phyloP scores from a whole-genome alignment of 495 filamentous ascomycete species.

The Barbatosphaeria neglecta region DNA sequence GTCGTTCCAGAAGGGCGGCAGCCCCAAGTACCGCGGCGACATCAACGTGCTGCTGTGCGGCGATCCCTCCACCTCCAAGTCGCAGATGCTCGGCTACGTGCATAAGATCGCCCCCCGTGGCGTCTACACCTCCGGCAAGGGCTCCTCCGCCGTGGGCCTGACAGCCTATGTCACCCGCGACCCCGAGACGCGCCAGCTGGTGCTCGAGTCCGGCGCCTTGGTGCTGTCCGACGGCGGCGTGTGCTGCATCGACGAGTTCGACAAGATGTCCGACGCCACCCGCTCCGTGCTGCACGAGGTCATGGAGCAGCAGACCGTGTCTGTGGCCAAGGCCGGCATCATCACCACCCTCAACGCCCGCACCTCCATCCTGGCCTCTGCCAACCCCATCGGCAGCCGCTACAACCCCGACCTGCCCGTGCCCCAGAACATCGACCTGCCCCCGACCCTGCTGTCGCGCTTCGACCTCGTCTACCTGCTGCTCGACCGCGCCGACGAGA shows the following conservation, averaged over 20 bases:
- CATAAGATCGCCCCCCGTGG: constrained; percentile 96
- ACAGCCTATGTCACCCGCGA: constrained; percentile 96
- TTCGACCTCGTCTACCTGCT: constrained; percentile 97
- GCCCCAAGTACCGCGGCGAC: constrained; percentile 88
- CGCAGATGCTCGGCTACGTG: constrained; percentile 84
- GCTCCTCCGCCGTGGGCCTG: constrained; percentile 94
- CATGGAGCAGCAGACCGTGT: constrained; percentile 99
- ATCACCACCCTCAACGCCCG: constrained; percentile 96
- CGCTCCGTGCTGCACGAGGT: constrained; percentile 96
- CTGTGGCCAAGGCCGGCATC: constrained; percentile 96
- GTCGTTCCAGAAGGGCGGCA: constrained; percentile 90
- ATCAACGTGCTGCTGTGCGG: constrained; percentile 95
- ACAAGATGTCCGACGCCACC: constrained; percentile 97
- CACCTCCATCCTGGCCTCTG: constrained; percentile 87
- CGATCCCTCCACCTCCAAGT: constrained; percentile 94
- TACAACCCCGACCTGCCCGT: constrained; percentile 94
- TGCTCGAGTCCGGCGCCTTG: constrained; percentile 78
- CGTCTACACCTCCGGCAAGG: constrained; percentile 95
- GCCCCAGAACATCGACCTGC: constrained; percentile 95
- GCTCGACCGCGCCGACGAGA: constrained; percentile 84
- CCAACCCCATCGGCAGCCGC: constrained; percentile 93
- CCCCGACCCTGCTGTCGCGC: constrained; percentile 84
- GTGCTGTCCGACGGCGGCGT: constrained; percentile 93
- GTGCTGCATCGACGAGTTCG: constrained; percentile 98
- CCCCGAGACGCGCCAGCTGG: constrained; percentile 78